Conservation (phyloP, 2,329 filamentous ascomycete genomes). For the Triangularia setosa region DNA sequence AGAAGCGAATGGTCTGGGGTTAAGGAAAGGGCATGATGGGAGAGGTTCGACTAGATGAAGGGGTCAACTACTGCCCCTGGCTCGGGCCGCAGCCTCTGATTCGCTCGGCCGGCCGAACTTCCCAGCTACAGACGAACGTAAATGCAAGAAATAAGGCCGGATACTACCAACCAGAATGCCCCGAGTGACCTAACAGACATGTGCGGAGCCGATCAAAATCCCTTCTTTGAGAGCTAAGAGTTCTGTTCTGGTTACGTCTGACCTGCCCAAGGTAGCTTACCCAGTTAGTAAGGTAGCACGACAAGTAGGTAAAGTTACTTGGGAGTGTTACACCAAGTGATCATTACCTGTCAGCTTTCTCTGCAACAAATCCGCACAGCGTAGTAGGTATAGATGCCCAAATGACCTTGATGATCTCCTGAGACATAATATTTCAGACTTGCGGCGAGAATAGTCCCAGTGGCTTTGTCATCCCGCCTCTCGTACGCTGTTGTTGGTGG, state of each 20-base stretch:
- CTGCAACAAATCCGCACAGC: not conserved
- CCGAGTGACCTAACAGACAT: conserved; percentile 12
- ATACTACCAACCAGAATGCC: conserved; percentile 18
- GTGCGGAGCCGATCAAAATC: not conserved
- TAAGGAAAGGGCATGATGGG: not conserved
- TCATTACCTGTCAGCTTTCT: not conserved
- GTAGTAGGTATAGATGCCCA: not conserved
- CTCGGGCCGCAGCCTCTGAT: conserved; percentile 12
- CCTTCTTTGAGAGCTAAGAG: not conserved
- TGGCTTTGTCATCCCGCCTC: not conserved
- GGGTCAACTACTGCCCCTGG: conserved; percentile 15
- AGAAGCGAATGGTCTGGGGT: conserved; percentile 14
- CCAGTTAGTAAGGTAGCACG: not conserved
- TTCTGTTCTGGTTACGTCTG: conserved; percentile 6
- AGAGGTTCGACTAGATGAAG: conserved; percentile 17
- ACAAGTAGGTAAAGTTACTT: not conserved
- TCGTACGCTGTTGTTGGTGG: not conserved
- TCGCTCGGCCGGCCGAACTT: conserved; percentile 17
- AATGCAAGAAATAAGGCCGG: conserved; percentile 23
- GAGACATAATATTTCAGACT: not conserved
- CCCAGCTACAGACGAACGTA: conserved; percentile 4
- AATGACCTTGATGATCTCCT: not conserved
- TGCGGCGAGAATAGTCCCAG: not conserved
- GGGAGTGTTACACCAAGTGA: not conserved
- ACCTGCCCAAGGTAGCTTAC: not conserved